Base-by-base conservation (phyloP, 495 filamentous ascomycete species). In the Umbilicaria muhlenbergii region DNA sequence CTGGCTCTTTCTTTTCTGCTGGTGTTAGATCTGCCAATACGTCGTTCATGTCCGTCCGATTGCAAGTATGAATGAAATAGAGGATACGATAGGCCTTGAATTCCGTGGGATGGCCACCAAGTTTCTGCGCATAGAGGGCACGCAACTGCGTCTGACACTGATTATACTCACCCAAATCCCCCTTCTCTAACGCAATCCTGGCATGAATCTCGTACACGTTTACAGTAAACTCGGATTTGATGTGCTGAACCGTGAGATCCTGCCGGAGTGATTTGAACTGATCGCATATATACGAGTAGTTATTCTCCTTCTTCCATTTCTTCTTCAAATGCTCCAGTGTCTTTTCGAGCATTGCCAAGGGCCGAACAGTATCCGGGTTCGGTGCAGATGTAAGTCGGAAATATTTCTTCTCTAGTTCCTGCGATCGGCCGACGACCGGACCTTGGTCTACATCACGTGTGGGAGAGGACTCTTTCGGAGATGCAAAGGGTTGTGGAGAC, bases 91-190 rank as follows among this genome's bases (percentile, higher is more conserved):
- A 99, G 46, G 89, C 92, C 74, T 88, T 86, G 67, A 99, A 99
- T 63, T 99, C 91, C 58, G 80, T 80, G 44, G 87, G 75, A 66
- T 93, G 84, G 47, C 92, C 92, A 57, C 83, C 84, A 48, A 94
- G 68, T 49, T 83, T 79, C 63, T 83, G 75, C 59, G 72, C 71
- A 61, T 99, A 95, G 52, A 99, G 69, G 44, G 80, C 83, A 56
- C 83, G 81, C 56, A 99, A 74, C 67, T 96, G 91, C 47, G 91
- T 94, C 69, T 96, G 92, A 62, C 91, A 99, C 75, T 99, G 91
- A 71, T 99, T 99, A 86, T 96, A 99, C 91, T 99, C 91, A 99
- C 91, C 89, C 68, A 95, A 74, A 71, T 99, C 91, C 60, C 82
- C 87, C 74, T 92, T 95, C 70, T 99, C 91, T 58, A 99, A 68